Base-by-base conservation (phyloP, 2,329 filamentous ascomycete genomes). In the Nemania sp. region DNA sequence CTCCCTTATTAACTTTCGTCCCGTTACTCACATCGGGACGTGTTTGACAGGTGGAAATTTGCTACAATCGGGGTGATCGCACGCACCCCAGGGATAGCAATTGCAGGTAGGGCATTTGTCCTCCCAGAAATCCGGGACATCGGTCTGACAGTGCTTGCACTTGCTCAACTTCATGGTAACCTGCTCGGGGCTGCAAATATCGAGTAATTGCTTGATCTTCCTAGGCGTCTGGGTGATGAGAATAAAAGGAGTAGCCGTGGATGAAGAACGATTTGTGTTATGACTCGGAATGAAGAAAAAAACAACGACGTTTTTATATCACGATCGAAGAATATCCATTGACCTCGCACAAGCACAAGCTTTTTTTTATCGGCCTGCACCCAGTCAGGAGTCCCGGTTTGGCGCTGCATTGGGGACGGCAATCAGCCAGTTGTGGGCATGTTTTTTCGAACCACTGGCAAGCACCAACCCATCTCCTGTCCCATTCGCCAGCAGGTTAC, bases 1-100 rank as follows among this genome's bases (percentile, higher is more conserved):
- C 7, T 22, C 15, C 6, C 33, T 5, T 6, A 12, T 19, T 14
- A 3, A 8, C n/a, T 5, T 15, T 14, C 3, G 12, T 14, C 17
- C 6, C 5, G 22, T 6, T 6, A 31, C 52, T 46, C 19, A 54
- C 52, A 9, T 30, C 8, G 52, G 52, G 15, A 41, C 36, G 15
- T 52, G 49, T 23, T 52, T 52, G 20, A 52, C n/a, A 26, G 36
- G 42, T 3, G 49, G 49, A 1, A 52, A 22, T 11, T 31, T 55
- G 42, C 42, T 36, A 12, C 52, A 55, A 11, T 50, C 47, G 5
- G 36, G 46, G 22, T 54, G 46, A 30, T 50, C 12, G 36, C 52
- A 54, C 15, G 20, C 15, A 6, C 6, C 46, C 52, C 52, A 54
- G 12, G 52, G 52, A 37, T 55, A 47, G 11, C 26, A 50, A 2